Evolutionary conservation across 352 stramenopile genomes (phyloP), one percentile per base, ranked within the genome.

Genomic region (Hyaloperonospora brassicae): DNA sequence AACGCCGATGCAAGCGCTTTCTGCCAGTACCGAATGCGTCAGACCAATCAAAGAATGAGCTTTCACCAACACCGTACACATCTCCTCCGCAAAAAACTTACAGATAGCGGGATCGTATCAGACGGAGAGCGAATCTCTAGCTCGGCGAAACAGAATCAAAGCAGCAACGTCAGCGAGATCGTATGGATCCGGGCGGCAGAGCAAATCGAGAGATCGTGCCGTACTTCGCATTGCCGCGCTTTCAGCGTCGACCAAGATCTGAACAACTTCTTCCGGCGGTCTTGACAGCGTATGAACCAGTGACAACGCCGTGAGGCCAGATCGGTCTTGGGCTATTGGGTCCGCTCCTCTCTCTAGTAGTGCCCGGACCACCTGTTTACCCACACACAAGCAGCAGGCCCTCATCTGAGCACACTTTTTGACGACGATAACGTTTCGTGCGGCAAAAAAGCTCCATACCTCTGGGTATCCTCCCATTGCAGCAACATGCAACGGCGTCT

Each of bases 401-500:
- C 46, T 38, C 0, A 34, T 22, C 0, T 66, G 8, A 60, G 38
- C 36, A n/a, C n/a, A n/a, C n/a, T n/a, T n/a, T n/a, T n/a, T n/a
- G 6, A 7, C 14, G n/a, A 1, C 0, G 1, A 11, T n/a, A 50
- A 17, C 44, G 2, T 21, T 10, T 40, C 30, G 12, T 38, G 1
- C 24, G 46, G n/a, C 14, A 11, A 9, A 36, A 56, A 41, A 21
- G 2, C 12, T 47, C 36, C 48, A 17, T 47, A 83, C 74, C 54
- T 93, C 64, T 9, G 61, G 47, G 47, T 75, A 86, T 2, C 82
- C 80, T 23, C 64, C 72, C 66, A 93, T 77, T 0, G 83, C 72
- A 40, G 83, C 76, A 48, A 86, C 62, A 69, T 93, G 83, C 47
- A 91, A 52, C 27, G 76, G 71, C 17, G 78, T 89, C 38, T 75